A percentile compares a stretch with the other conserved stretches of the same genome.
Conservation (phyloP, 257 asterid genomes). For the Salvia miltiorrhiza region DNA sequence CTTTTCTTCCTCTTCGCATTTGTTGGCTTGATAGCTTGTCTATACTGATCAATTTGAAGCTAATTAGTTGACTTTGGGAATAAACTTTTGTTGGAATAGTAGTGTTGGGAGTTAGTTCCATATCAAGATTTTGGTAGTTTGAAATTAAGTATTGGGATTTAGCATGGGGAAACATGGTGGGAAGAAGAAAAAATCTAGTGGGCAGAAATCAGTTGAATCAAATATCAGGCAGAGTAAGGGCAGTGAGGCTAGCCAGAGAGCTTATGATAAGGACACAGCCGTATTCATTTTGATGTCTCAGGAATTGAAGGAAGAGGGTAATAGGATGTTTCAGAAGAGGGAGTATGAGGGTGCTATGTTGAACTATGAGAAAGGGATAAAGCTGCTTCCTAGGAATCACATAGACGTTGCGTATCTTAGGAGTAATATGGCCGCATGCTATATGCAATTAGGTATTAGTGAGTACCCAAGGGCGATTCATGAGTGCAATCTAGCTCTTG, state of each 20-base stretch:
- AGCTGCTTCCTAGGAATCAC: constrained; percentile 79
- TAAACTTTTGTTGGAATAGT: constrained; percentile 9
- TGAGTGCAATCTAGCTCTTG: constrained; percentile 87
- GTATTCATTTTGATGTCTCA: constrained; percentile 58
- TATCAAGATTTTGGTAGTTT: constrained; percentile 22
- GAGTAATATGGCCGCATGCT: constrained; percentile 82
- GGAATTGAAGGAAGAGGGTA: constrained; percentile 78
- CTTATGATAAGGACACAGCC: constrained; percentile 58
- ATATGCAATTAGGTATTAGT: constrained; percentile 74
- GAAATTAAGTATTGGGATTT: constrained; percentile 24
- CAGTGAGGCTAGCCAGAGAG: constrained; percentile 36
- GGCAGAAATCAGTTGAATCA: constrained; percentile 43
- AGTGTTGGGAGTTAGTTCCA: constrained; percentile 13
- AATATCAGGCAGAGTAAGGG: constrained; percentile 30
- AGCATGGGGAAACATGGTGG: constrained; percentile 65
- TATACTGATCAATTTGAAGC: constrained; percentile 8
- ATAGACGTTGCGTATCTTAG: constrained; percentile 67
- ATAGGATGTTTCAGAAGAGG: constrained; percentile 60
- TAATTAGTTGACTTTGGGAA: constrained; percentile 10
- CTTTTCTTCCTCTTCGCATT: not conserved
- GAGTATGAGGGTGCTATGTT: constrained; percentile 76
- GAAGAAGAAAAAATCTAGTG: constrained; percentile 35
- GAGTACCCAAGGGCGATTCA: constrained; percentile 83
- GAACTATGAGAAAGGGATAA: constrained; percentile 66
- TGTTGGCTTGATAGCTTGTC: constrained; percentile 3